Base-by-base conservation (phyloP, 805 yeast species). In the Monosporozyma servazzii region DNA sequence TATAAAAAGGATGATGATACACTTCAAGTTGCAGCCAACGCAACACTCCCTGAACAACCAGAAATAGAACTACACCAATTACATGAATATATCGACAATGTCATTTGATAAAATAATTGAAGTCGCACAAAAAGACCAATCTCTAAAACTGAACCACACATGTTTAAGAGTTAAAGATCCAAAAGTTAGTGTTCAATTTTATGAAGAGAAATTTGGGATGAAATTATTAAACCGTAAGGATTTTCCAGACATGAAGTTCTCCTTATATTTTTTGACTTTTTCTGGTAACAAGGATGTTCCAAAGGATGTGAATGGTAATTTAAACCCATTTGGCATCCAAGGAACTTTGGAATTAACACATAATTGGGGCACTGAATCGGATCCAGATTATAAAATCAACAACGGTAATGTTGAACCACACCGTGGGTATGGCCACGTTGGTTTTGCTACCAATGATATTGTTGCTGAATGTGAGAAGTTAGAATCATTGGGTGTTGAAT, bases 401-500 rank as follows among this genome's bases (percentile, higher is more conserved):
- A 85, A 84, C 63, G 99, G 99, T 53, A 91, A 93, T 66, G 80
- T 75, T 8, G 88, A 84, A 49, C 91, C 95, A 40, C 74, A 80
- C 66, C 78, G 91, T 58, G 98, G 99, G 0, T 91, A 90, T 64
- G 99, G 99, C 21, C 99, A 91, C 70, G 81, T 89, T 53, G 88
- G 96, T 69, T 71, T 91, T 58, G 76, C 96, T 1, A 96, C 90
- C 15, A 87, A 88, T 58, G 83, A 90, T 70, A 79, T 91, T 52
- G 81, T 70, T 50, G 76, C 65, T 10, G 71, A 82, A 5, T 88
- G 91, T 67, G 70, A 71, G 41, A 66, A 72, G 27, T 73, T 91
- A 53, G 78, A 84, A 56, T 67, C 68, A 1, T 72, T 75, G 45
- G 86, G 84, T 20, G 96, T 85, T 51, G 65, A 70, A 48, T 91